These are phyloP conservation scores for Colletotrichum australisinense DNA, from an alignment of 2,329 filamentous ascomycete genomes.

Conservation along the genomic window DNA sequence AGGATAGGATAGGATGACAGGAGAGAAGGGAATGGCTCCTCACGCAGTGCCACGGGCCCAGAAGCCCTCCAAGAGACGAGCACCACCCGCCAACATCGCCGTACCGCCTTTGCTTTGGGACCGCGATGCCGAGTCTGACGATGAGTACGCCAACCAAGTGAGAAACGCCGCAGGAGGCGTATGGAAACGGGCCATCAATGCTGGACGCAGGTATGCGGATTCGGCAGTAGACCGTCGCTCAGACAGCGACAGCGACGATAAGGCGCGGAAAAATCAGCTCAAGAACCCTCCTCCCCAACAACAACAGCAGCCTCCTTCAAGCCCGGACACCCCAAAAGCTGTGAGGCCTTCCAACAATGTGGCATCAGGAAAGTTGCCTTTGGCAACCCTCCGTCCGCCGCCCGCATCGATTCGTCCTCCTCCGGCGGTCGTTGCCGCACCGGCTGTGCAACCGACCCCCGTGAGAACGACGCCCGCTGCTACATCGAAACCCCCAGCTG, in stretches of 20 bases:
- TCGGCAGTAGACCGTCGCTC: constrained; percentile 19
- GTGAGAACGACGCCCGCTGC: not conserved
- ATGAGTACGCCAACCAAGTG: constrained; percentile 25
- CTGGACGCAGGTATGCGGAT: not conserved
- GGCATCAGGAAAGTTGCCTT: not conserved
- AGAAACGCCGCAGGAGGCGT: constrained; percentile 24
- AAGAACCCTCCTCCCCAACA: constrained; percentile 6
- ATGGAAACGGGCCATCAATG: constrained; percentile 15
- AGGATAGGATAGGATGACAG: constrained; percentile 34
- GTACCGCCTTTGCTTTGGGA: constrained; percentile 12
- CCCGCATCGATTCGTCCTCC: not conserved
- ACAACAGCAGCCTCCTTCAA: constrained; percentile 21
- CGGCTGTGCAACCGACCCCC: not conserved
- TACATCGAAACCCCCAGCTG: not conserved
- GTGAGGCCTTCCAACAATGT: constrained; percentile 3
- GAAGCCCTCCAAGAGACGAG: constrained; percentile 15
- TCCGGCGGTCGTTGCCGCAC: not conserved
- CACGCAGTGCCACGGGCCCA: constrained; percentile 18
- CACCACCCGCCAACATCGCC: constrained; percentile 19
- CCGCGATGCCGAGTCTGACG: constrained; percentile 26
- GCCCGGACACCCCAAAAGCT: constrained; percentile 15
- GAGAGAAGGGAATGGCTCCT: constrained; percentile 27
- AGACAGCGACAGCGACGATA: constrained; percentile 28
- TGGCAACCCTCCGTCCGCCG: constrained; percentile 10
- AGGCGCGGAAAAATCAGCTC: not conserved